These are phyloP conservation scores for Vachellia pachyceras DNA, from an alignment of 306 rosid species.

Conservation along the genomic window DNA sequence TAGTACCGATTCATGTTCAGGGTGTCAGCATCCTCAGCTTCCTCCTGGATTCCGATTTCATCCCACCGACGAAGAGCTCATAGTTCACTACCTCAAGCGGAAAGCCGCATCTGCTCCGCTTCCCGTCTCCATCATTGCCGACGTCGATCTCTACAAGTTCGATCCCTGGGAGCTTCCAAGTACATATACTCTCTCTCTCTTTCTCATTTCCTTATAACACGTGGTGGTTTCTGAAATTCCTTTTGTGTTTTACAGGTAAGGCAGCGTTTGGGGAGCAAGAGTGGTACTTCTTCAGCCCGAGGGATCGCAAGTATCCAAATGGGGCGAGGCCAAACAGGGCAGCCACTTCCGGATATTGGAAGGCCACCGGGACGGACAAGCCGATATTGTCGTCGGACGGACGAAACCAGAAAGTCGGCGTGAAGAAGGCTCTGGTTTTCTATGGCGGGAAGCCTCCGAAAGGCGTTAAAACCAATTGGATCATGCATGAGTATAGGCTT, in stretches of 20 bases:
- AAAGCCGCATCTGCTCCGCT: constrained; percentile 74
- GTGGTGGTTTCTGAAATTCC: neutral
- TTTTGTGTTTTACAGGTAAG: constrained; percentile 49
- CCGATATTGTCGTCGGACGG: constrained; percentile 66
- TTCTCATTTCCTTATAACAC: neutral
- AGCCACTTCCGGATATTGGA: constrained; percentile 93
- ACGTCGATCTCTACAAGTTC: constrained; percentile 84
- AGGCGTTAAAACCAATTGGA: constrained; percentile 88
- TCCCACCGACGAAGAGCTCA: constrained; percentile 89
- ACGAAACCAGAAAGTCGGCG: constrained; percentile 68
- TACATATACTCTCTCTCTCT: constrained; percentile 46
- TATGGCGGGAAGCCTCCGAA: constrained; percentile 95
- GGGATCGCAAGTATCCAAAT: constrained; percentile 88
- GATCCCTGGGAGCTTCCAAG: constrained; percentile 98
- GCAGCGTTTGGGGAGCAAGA: constrained; percentile 87
- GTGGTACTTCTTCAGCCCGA: constrained; percentile 91
- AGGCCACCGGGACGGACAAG: constrained; percentile 88
- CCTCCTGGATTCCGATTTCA: constrained; percentile 93
- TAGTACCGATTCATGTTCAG: constrained; percentile 76
- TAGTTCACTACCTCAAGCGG: constrained; percentile 80
- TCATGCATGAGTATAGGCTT: constrained; percentile 88
- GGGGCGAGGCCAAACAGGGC: constrained; percentile 91
- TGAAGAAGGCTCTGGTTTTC: constrained; percentile 83
- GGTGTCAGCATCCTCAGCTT: constrained; percentile 58
- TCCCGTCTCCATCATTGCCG: constrained; percentile 83